Percentiles rank a stretch among this genome's conserved stretches.
phyloP scores from a whole-genome alignment of 1,139 yeast genomes.

The Hansenula lynferdii region DNA sequence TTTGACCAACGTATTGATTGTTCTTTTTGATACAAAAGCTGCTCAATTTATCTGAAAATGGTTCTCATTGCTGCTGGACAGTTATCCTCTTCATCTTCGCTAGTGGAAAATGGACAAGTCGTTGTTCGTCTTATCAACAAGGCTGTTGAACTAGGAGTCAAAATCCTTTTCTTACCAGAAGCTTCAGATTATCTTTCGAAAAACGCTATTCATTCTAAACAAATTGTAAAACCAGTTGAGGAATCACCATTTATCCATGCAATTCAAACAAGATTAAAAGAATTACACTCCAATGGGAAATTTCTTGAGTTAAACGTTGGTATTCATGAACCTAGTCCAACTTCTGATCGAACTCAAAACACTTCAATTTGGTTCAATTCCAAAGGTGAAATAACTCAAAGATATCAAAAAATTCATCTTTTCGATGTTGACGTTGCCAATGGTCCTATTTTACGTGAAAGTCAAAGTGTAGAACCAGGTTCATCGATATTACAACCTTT shows the following conservation, averaged over 20 bases:
- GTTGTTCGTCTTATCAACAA: conserved; percentile 54
- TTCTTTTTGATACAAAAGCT: too few species aligned
- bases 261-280: conserved; percentile 43
- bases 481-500: conserved; percentile 49
- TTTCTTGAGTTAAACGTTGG: conserved; percentile 59
- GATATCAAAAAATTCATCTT: conserved; percentile 82
- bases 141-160: conserved; percentile 57
- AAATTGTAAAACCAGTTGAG: conserved; percentile 48
- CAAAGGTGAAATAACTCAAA: conserved; percentile 55
- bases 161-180: conserved; percentile 81
- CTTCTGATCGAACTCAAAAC: conserved; percentile 51
- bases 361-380: conserved; percentile 66
- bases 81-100: conserved; percentile 66
- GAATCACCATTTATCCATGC: conserved; percentile 45
- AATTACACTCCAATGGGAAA: conserved; percentile 25
- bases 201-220: conserved; percentile 59
- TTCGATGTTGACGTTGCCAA: conserved; percentile 82
- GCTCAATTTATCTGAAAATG: too few species aligned
- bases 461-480: conserved; percentile 83
- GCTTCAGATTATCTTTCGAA: conserved; percentile 86
- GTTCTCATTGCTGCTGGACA: conserved; percentile 81
- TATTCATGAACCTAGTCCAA: conserved; percentile 68
- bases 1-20: too few species aligned
- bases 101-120: conserved; percentile 51
- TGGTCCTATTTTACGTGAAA: conserved; percentile 68